Percentiles rank a stretch among this genome's conserved stretches.
These are phyloP conservation scores for Theobroma grandiflorum DNA, from an alignment of 441 rosid genomes.

Conservation along the genomic window DNA sequence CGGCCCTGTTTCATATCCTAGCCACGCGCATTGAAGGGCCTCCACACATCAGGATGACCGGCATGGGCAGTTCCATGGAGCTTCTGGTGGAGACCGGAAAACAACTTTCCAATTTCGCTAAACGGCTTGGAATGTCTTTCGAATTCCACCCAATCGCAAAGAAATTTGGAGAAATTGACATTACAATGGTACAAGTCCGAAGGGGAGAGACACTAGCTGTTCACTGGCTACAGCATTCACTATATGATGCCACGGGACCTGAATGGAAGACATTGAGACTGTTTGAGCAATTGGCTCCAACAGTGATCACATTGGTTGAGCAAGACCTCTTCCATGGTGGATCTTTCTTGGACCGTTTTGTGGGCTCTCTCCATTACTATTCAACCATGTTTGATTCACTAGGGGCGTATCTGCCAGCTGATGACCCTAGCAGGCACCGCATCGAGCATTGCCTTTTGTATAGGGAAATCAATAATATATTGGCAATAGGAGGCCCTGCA, in stretches of 20 bases:
- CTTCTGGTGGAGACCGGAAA: slow-evolving; percentile 62
- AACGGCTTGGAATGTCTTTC: slow-evolving; percentile 62
- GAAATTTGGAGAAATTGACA: slow-evolving; percentile 64
- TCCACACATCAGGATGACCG: slow-evolving; percentile 65
- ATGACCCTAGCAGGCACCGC: slow-evolving; percentile 50
- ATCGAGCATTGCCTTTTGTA: slow-evolving; percentile 61
- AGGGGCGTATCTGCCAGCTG: slow-evolving; percentile 47
- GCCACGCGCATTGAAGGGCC: slow-evolving; percentile 70
- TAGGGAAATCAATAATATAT: slow-evolving; percentile 64
- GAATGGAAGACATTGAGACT: slow-evolving; percentile 65
- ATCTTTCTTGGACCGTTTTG: slow-evolving; percentile 69
- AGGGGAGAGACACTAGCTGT: slow-evolving; percentile 62
- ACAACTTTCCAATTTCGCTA: slow-evolving; percentile 68
- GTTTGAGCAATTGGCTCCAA: slow-evolving; percentile 51
- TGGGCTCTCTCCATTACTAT: slow-evolving; percentile 67
- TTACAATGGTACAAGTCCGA: slow-evolving; percentile 38
- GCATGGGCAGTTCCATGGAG: slow-evolving; percentile 61
- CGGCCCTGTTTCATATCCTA: slow-evolving; percentile 71
- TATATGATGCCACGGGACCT: slow-evolving; percentile 65
- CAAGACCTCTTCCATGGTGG: slow-evolving; percentile 63
- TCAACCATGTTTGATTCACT: slow-evolving; percentile 70
- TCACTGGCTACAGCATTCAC: slow-evolving; percentile 73
- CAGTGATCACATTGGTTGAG: slow-evolving; percentile 64
- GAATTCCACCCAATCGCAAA: slow-evolving; percentile 67
- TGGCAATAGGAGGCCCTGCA: slow-evolving; percentile 73